Evolutionary conservation across 371 early-diverging fungal genomes (phyloP), one percentile per base, ranked within the genome.

Genomic region (Mortierella sp.): DNA sequence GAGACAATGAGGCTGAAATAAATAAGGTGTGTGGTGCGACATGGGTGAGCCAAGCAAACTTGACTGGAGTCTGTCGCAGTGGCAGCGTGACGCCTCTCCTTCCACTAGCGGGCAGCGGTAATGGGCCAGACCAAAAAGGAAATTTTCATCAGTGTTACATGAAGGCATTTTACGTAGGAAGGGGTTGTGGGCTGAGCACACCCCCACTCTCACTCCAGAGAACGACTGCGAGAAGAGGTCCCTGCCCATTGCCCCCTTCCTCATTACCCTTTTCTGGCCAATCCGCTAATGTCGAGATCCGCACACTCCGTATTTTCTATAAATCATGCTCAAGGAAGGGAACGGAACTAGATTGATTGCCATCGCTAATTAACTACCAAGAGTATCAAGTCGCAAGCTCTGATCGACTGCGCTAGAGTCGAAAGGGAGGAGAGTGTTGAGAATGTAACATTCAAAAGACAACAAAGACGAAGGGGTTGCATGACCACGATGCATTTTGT

Each of bases 371-470:
- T 46, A 14, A 46, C 3, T 38, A 38, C 38, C 41, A 8, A 35
- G 18, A 35, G 6, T n/a, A n/a, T 3, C 10, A 24, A 10, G 10
- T 6, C n/a, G 43, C 8, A 5, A 3, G 38, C 2, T 7, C 18
- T 41, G 68, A 41, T 24, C 43, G 41, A 68, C 68, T 68, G 68
- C 68, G 68, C 68, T 38, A 38, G 41, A 63, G 68, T 68, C 41
- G 68, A 41, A 68, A 41, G 24, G 68, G 21, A 14, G 65, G 8
- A 2, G 38, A 11, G 12, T 12, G 32, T 14, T 29, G 21, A 32
- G 6, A 21, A 32, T 6, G 2, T 24, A 5, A 24, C 38, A 24
- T 38, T 35, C 68, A 68, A 41, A 2, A 24, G 63, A 29, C 21
- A 38, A 41, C 24, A 24, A 65, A 38, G 2, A 41, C 41, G 35